These are phyloP conservation scores for Astragalus glycyphyllos DNA, from an alignment of 306 rosid genomes.

Conservation along the genomic window DNA sequence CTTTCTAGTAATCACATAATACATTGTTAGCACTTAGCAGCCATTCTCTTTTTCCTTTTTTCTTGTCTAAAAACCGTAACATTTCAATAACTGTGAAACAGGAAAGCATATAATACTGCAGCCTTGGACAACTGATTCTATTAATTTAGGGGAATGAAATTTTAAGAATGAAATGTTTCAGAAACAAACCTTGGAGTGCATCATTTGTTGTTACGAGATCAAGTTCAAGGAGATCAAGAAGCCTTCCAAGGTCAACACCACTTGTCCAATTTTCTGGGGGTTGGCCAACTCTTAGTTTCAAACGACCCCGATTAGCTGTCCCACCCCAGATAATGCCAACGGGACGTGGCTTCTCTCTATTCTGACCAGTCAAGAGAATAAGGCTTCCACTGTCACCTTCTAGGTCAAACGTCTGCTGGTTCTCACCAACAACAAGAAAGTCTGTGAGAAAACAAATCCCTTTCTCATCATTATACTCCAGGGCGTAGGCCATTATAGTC, in stretches of 20 bases:
- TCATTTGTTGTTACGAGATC: constrained; percentile 84
- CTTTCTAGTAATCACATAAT: constrained; percentile 11
- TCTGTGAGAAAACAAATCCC: constrained; percentile 99
- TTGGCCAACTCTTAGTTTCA: constrained; percentile 87
- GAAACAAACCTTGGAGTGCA: constrained; percentile 82
- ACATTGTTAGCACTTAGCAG: background rate
- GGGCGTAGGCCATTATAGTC: constrained; percentile 93
- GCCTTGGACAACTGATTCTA: constrained; percentile 20
- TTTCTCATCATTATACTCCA: constrained; percentile 95
- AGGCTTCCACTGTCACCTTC: constrained; percentile 99
- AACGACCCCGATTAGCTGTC: constrained; percentile 94
- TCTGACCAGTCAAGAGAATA: constrained; percentile 81
- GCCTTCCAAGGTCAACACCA: constrained; percentile 99
- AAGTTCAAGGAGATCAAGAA: constrained; percentile 93
- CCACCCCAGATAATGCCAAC: constrained; percentile 99
- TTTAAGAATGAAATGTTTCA: constrained; percentile 40
- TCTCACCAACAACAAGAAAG: constrained; percentile 98
- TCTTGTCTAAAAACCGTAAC: constrained; percentile 1
- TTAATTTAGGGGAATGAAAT: constrained; percentile 14
- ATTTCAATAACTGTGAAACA: constrained; percentile 8
- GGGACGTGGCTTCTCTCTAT: constrained; percentile 81
- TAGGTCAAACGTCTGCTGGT: constrained; percentile 96
- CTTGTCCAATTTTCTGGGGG: constrained; percentile 99
- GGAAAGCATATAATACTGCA: constrained; percentile 1
- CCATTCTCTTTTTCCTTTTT: background rate